Conservation (phyloP, 352 stramenopile genomes). For the Phytopythium cucurbitacearum region DNA sequence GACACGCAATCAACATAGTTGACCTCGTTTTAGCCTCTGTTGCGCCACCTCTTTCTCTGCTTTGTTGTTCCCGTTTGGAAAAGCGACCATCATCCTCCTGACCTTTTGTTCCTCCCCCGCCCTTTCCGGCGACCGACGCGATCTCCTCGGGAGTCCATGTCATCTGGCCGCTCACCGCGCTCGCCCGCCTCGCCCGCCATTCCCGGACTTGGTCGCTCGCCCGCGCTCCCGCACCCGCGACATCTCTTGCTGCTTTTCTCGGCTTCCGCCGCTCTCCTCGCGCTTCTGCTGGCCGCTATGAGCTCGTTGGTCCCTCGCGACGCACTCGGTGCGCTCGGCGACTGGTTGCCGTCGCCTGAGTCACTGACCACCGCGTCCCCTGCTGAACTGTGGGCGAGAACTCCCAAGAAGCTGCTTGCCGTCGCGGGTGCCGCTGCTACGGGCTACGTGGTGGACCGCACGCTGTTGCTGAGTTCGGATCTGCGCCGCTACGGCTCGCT, state of each 20-base stretch:
- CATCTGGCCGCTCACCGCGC: background rate
- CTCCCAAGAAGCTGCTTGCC: slow-evolving; percentile 40
- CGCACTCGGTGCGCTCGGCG: background rate
- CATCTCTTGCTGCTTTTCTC: background rate
- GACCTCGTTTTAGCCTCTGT: too few species aligned
- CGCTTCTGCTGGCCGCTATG: background rate
- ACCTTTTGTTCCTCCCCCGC: too few species aligned
- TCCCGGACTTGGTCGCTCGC: background rate
- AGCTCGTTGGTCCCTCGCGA: background rate
- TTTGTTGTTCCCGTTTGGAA: too few species aligned
- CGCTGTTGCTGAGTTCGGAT: slow-evolving; percentile 56
- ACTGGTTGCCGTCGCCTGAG: background rate
- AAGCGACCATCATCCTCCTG: too few species aligned
- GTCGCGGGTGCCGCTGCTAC: slow-evolving; percentile 35
- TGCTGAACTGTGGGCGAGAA: background rate
- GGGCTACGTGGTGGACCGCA: slow-evolving; percentile 46
- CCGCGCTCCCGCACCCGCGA: background rate
- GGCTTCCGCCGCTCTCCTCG: background rate
- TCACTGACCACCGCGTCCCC: too few species aligned
- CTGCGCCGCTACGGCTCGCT: slow-evolving; percentile 35
- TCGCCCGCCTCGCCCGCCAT: background rate
- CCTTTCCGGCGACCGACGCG: too few species aligned
- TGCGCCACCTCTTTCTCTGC: too few species aligned
- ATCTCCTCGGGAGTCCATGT: too few species aligned
- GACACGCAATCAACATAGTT: too few species aligned